phyloP scores from a whole-genome alignment of 2,329 filamentous ascomycete species.

The Didymella lethalis region DNA sequence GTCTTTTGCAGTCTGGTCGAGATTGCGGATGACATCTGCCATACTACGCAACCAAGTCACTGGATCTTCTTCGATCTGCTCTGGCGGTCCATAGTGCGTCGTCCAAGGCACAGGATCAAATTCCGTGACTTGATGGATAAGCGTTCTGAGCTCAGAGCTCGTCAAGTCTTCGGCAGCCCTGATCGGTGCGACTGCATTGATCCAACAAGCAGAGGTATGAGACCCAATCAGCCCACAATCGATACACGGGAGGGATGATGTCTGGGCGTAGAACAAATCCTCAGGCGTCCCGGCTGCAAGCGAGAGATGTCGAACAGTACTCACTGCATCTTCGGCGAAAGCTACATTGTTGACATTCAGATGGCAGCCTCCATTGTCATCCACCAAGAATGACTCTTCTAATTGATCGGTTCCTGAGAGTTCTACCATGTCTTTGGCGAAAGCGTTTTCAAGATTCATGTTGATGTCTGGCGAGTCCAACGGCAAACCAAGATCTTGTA shows the following conservation, averaged over 20 bases:
- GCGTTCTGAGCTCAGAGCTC: conserved; percentile 17
- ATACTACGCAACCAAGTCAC: conserved; percentile 20
- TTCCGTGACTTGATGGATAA: conserved; percentile 24
- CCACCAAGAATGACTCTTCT: not conserved
- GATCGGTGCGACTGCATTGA: conserved; percentile 5
- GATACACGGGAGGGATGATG: conserved; percentile 31
- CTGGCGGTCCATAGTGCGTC: conserved; percentile 23
- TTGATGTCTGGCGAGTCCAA: not conserved
- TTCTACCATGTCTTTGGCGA: too few species aligned
- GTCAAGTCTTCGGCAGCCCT: conserved; percentile 23
- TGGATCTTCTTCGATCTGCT: conserved; percentile 17
- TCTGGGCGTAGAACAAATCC: not conserved
- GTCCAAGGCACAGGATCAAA: conserved; percentile 42
- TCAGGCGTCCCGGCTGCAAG: not conserved
- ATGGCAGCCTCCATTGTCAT: not conserved
- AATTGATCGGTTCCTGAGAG: not conserved
- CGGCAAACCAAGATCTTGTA: not conserved
- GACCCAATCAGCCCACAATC: conserved; percentile 29
- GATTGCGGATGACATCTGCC: conserved; percentile 30
- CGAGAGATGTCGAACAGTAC: not conserved
- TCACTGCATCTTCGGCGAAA: not conserved
- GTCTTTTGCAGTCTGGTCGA: conserved; percentile 29
- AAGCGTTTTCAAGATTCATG: not conserved
- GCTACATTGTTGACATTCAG: not conserved
- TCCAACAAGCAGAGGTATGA: conserved; percentile 6